A percentile compares a stretch with the other conserved stretches of the same genome.
Conservation (phyloP, 257 asterid genomes). For the Cordia subcordata region DNA sequence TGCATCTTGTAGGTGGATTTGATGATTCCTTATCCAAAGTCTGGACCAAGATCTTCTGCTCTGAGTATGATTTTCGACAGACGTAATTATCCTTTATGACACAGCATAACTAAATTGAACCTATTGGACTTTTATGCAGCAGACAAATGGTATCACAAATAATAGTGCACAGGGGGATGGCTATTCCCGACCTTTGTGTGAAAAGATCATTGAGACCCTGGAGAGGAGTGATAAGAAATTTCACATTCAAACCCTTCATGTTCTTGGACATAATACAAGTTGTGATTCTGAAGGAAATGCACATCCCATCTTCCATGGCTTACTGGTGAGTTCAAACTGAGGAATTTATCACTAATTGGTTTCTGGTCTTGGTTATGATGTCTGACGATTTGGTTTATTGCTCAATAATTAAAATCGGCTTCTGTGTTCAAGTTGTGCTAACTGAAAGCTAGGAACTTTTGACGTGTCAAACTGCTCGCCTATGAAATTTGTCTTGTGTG, state of each 20-base stretch:
- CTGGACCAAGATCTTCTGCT: slow-evolving; percentile 28
- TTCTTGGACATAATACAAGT: slow-evolving; percentile 73
- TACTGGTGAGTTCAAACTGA: slow-evolving; percentile 54
- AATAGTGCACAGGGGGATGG: slow-evolving; percentile 33
- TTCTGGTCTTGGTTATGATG: too few species aligned
- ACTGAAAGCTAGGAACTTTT: too few species aligned
- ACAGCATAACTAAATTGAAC: slow-evolving; percentile 13
- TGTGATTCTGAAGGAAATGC: slow-evolving; percentile 65
- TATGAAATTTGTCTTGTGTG: slow-evolving; percentile 1
- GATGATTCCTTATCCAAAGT: slow-evolving; percentile 68
- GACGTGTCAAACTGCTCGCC: too few species aligned
- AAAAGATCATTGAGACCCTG: slow-evolving; percentile 62
- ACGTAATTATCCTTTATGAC: slow-evolving; percentile 15
- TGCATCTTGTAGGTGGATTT: slow-evolving; percentile 81
- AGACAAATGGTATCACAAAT: slow-evolving; percentile 19
- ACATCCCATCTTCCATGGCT: slow-evolving; percentile 75
- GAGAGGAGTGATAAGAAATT: slow-evolving; percentile 52
- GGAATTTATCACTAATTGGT: slow-evolving; percentile 3
- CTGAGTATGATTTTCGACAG: slow-evolving; percentile 20
- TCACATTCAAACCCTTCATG: slow-evolving; percentile 71
- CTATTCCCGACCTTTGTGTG: slow-evolving; percentile 75
- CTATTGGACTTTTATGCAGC: slow-evolving; percentile 46
- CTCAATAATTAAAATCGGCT: too few species aligned
- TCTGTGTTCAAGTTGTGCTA: too few species aligned
- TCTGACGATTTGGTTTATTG: too few species aligned